phyloP scores from a whole-genome alignment of 2,329 filamentous ascomycete genomes.

The Penicillium sp. region DNA sequence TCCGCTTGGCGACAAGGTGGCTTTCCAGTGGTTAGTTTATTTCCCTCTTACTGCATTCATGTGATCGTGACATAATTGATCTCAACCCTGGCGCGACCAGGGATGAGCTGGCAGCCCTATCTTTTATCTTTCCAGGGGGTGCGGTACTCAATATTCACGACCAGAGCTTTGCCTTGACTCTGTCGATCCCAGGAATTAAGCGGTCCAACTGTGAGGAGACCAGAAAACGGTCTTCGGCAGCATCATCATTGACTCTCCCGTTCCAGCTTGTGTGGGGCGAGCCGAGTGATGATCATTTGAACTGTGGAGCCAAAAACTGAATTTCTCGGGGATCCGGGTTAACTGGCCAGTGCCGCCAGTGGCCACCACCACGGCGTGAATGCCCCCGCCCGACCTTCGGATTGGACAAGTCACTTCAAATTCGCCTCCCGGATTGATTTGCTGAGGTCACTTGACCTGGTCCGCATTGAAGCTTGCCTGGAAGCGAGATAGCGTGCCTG shows the following conservation, averaged over 20 bases:
- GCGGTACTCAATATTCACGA: background rate
- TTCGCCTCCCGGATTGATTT: background rate
- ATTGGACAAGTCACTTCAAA: background rate
- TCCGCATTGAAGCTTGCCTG: background rate
- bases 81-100: background rate
- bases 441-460: background rate
- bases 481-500: background rate
- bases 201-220: background rate
- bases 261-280: background rate
- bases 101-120: background rate
- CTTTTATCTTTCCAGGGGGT: background rate
- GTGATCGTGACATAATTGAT: conserved; percentile 4
- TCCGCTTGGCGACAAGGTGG: conserved; percentile 5
- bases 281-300: background rate
- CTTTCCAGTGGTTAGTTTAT: conserved; percentile 10
- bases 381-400: background rate
- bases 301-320: background rate
- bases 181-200: background rate
- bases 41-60: conserved; percentile 8
- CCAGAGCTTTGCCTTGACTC: background rate
- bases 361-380: background rate
- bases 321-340: background rate
- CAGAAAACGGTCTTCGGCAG: background rate
- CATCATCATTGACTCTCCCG: background rate
- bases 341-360: background rate